Conservation (phyloP, 805 yeast genomes). For the Kregervanrija delftensis region DNA sequence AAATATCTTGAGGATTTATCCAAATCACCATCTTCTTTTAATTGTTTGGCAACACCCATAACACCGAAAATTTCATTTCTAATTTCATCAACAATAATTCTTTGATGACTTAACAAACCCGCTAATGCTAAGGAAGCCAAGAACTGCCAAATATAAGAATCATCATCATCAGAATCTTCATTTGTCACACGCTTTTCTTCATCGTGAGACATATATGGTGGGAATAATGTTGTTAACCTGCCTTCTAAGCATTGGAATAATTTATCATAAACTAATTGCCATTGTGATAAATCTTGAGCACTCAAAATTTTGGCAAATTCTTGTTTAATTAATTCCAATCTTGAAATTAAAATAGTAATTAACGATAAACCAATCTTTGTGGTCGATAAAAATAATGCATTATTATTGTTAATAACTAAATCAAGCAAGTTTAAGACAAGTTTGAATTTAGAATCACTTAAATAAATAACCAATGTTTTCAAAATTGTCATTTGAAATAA, state of each 20-base stretch:
- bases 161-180: conserved; percentile 41
- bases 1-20: conserved; percentile 48
- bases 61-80: conserved; percentile 90
- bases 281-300: conserved; percentile 52
- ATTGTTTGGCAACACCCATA: conserved; percentile 63
- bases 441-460: conserved; percentile 73
- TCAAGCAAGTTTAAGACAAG: conserved; percentile 74
- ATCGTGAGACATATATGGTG: conserved; percentile 45
- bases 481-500: conserved; percentile 74
- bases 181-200: conserved; percentile 27
- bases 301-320: conserved; percentile 47
- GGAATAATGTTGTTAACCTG: conserved; percentile 72
- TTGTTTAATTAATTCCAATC: conserved; percentile 88
- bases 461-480: conserved; percentile 75
- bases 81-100: conserved; percentile 89
- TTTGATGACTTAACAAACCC: conserved; percentile 84
- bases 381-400: conserved; percentile 59
- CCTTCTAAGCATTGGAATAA: conserved; percentile 76
- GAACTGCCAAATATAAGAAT: conserved; percentile 92
- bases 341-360: conserved; percentile 81
- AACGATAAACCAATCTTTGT: conserved; percentile 80
- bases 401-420: conserved; percentile 62
- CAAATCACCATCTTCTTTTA: conserved; percentile 29
- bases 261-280: conserved; percentile 79
- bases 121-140: conserved; percentile 90